These are phyloP conservation scores for Backusella sp. DNA, from an alignment of 192 early-diverging fungal species.

Conservation along the genomic window DNA sequence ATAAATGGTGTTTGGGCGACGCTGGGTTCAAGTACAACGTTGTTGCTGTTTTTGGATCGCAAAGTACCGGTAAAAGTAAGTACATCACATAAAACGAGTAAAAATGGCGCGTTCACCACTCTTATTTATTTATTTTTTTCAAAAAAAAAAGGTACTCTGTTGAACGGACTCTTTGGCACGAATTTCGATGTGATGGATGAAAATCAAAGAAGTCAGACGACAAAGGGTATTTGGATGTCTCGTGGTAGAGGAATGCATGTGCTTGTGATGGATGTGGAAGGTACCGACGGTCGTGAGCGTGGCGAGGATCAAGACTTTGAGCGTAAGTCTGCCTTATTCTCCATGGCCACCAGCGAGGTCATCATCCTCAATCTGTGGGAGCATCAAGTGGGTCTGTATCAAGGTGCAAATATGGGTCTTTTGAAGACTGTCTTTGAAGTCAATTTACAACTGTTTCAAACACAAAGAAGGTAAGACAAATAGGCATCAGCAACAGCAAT, in stretches of 20 bases:
- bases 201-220: slow-evolving; percentile 82
- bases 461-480: slow-evolving; percentile 57
- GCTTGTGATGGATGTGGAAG: slow-evolving; percentile 97
- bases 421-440: slow-evolving; percentile 99
- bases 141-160: slow-evolving; percentile 78
- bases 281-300: slow-evolving; percentile 97
- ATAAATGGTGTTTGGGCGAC: slow-evolving; percentile 77
- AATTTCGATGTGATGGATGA: slow-evolving; percentile 97
- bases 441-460: slow-evolving; percentile 94
- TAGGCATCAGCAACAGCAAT: not conserved
- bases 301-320: slow-evolving; percentile 99
- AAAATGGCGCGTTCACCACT: not conserved
- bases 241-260: slow-evolving; percentile 78
- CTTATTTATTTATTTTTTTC: no score
- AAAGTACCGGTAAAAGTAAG: slow-evolving; percentile 96
- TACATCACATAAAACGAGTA: not conserved
- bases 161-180: slow-evolving; percentile 95
- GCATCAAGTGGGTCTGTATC: slow-evolving; percentile 95
- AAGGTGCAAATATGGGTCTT: slow-evolving; percentile 98
- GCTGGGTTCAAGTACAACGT: slow-evolving; percentile 95
- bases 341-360: slow-evolving; percentile 92
- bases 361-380: slow-evolving; percentile 99
- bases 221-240: slow-evolving; percentile 97
- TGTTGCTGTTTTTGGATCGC: slow-evolving; percentile 98
- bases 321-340: slow-evolving; percentile 96